A percentile compares a stretch with the other conserved stretches of the same genome.
phyloP scores from a whole-genome alignment of 768 basidiomycete genomes.

The Amanita polypyramis region DNA sequence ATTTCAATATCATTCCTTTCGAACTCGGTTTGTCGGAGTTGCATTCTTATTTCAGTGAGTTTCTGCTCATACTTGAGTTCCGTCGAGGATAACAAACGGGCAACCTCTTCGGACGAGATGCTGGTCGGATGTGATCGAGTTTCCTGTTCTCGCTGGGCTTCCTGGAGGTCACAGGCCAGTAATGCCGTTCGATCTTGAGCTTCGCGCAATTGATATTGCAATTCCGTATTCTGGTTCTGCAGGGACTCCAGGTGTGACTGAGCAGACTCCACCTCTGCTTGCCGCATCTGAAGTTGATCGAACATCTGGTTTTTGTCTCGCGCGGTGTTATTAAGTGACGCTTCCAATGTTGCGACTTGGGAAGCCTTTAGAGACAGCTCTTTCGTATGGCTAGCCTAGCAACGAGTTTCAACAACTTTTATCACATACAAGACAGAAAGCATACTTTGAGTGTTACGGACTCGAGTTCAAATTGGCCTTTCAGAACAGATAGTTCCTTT shows the following conservation, averaged over 20 bases:
- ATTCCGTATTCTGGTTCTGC: constrained; percentile 71
- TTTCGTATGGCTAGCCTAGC: constrained; percentile 56
- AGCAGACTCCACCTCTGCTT: constrained; percentile 83
- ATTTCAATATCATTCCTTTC: constrained; percentile 84
- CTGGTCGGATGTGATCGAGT: constrained; percentile 30
- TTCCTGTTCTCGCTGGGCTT: constrained; percentile 51
- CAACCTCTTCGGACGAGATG: constrained; percentile 54
- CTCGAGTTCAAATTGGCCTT: constrained; percentile 72
- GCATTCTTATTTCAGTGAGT: constrained; percentile 59
- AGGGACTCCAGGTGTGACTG: constrained; percentile 66
- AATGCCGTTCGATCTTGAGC: constrained; percentile 59
- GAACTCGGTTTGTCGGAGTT: constrained; percentile 55
- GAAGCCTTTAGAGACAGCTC: constrained; percentile 51
- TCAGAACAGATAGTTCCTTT: constrained; percentile 54
- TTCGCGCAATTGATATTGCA: constrained; percentile 82
- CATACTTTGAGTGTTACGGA: constrained; percentile 62
- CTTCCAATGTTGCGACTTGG: constrained; percentile 62
- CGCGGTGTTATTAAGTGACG: constrained; percentile 55
- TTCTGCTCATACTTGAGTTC: constrained; percentile 72
- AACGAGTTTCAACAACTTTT: constrained; percentile 1
- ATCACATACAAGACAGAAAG: not conserved
- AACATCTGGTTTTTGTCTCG: constrained; percentile 75
- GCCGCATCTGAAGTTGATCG: constrained; percentile 77
- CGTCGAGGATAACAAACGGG: constrained; percentile 61
- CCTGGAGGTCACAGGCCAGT: constrained; percentile 61